These are phyloP conservation scores for Xylariaceae sp. DNA, from an alignment of 2,329 filamentous ascomycete species.

Conservation along the genomic window DNA sequence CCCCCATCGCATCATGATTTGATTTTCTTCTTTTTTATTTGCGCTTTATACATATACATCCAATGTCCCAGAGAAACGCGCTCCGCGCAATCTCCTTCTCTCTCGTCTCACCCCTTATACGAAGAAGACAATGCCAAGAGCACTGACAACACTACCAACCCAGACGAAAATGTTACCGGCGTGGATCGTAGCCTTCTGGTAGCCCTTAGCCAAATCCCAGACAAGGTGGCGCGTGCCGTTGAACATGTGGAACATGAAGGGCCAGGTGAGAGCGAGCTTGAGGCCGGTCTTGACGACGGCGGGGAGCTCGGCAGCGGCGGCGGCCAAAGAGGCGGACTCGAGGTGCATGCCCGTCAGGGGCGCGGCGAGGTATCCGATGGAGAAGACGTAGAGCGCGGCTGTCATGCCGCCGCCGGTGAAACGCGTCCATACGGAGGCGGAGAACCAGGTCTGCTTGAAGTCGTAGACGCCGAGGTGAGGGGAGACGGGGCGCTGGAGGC, in stretches of 20 bases:
- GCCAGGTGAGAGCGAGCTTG: constrained; percentile 54
- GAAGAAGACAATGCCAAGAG: constrained; percentile 45
- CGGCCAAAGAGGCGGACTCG: constrained; percentile 55
- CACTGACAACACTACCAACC: constrained; percentile 40
- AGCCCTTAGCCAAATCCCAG: constrained; percentile 49
- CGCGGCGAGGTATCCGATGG: constrained; percentile 72
- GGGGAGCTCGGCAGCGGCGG: constrained; percentile 55
- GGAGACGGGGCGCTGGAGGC: constrained; percentile 71
- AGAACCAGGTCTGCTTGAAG: constrained; percentile 79
- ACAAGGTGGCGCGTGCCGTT: constrained; percentile 52
- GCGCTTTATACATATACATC: constrained; percentile 1
- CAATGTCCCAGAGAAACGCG: not conserved
- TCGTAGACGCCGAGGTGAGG: constrained; percentile 85
- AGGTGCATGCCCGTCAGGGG: constrained; percentile 64
- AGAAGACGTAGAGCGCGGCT: constrained; percentile 73
- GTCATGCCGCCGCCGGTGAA: constrained; percentile 73
- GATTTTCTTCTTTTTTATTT: not conserved
- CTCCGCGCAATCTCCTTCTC: too few species aligned
- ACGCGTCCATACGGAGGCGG: constrained; percentile 67
- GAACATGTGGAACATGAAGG: constrained; percentile 53
- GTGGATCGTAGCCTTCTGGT: constrained; percentile 43
- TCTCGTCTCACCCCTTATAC: constrained; percentile 31
- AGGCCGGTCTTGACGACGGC: constrained; percentile 52
- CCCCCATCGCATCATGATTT: not conserved
- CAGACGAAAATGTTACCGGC: constrained; percentile 45